Percentiles rank a stretch among this genome's conserved stretches.
phyloP scores from a whole-genome alignment of 139 green algal species.

The Haematococcus lacustris region DNA sequence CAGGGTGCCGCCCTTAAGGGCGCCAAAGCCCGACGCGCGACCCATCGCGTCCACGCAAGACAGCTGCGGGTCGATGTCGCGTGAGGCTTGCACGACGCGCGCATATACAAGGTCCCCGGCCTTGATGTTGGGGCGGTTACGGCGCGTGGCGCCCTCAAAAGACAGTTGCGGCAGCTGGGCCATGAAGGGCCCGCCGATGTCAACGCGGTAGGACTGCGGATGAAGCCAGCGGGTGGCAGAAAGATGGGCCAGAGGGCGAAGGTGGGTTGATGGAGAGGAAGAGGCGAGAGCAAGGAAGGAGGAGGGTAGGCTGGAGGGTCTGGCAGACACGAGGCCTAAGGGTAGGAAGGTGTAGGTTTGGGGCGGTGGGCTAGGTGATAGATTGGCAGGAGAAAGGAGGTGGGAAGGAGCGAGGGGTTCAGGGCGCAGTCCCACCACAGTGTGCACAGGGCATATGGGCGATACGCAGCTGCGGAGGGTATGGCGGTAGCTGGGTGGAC shows the following conservation, averaged over 20 bases:
- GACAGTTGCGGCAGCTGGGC: conserved; percentile 62
- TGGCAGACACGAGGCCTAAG: not conserved
- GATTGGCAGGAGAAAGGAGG: not conserved
- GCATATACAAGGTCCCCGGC: conserved; percentile 72
- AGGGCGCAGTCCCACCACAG: not conserved
- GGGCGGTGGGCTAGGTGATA: not conserved
- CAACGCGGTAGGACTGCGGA: conserved; percentile 60
- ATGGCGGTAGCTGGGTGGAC: too few relatives aligned
- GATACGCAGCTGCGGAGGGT: not conserved
- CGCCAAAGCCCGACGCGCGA: conserved; percentile 56
- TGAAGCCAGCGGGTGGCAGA: too few relatives aligned
- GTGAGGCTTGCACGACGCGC: conserved; percentile 50
- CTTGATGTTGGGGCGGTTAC: conserved; percentile 70
- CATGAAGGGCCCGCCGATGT: conserved; percentile 65
- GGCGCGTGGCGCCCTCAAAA: conserved; percentile 75
- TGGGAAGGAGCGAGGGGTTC: not conserved
- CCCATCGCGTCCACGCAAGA: conserved; percentile 58
- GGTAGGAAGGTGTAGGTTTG: not conserved
- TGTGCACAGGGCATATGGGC: not conserved
- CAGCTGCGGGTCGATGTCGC: conserved; percentile 62
- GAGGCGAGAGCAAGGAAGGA: not conserved
- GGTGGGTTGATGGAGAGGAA: too few relatives aligned
- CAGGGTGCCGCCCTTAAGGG: conserved; percentile 38
- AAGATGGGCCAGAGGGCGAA: too few relatives aligned
- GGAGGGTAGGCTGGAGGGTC: not conserved